phyloP scores from a whole-genome alignment of 306 rosid genomes.

The Dryas drummondii region DNA sequence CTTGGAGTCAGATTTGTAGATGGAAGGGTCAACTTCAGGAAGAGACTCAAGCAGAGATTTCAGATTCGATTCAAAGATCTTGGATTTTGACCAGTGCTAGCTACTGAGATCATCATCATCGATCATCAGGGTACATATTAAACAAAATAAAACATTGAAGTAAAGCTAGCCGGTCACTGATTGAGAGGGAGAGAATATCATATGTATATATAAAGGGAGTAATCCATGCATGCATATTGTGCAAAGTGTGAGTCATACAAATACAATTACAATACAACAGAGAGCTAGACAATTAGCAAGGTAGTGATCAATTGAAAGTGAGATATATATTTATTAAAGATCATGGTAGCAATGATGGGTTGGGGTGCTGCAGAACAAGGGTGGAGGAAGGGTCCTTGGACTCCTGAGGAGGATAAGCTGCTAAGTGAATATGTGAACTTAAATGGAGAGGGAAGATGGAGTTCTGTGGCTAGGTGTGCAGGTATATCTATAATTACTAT shows the following conservation, averaged over 20 bases:
- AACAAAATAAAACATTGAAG: background rate
- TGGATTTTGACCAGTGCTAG: background rate
- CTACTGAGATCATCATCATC: background rate
- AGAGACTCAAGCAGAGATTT: conserved; percentile 18
- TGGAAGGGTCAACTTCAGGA: conserved; percentile 13
- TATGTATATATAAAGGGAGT: background rate
- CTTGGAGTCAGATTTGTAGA: conserved; percentile 11
- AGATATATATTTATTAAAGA: conserved; percentile 7
- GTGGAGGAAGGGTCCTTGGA: conserved; percentile 84
- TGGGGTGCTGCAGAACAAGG: conserved; percentile 32
- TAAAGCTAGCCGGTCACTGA: background rate
- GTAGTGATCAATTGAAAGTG: background rate
- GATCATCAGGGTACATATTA: background rate
- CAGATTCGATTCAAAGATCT: conserved; percentile 30
- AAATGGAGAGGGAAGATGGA: conserved; percentile 70
- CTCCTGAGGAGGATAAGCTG: conserved; percentile 66
- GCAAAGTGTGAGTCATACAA: background rate
- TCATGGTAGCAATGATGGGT: conserved; percentile 28
- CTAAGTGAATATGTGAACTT: conserved; percentile 46
- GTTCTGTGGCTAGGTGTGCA: conserved; percentile 47
- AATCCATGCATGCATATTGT: background rate
- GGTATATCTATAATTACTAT: conserved; percentile 25
- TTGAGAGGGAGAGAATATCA: background rate
- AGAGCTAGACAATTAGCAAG: background rate
- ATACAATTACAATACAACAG: background rate